Evolutionary conservation across 2,329 filamentous ascomycete genomes (phyloP), one percentile per base, ranked within the genome.

Genomic region (Atkinsonella hypoxylon): DNA sequence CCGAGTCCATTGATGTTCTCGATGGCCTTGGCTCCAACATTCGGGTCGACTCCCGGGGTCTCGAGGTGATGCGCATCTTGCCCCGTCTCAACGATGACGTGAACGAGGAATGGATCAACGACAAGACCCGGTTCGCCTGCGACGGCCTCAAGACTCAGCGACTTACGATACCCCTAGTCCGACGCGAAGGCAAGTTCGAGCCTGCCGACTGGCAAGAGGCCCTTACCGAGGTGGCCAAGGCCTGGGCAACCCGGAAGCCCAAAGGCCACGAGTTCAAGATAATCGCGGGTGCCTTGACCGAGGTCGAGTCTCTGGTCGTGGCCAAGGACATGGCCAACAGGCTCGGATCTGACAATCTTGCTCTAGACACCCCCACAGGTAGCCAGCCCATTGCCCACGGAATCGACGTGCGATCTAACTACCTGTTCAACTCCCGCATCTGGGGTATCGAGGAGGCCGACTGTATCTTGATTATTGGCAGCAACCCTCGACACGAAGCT

Each of bases 21-120:
- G 89, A 98, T 63, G 93, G 82, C 41, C 74, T 98, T 54, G 93
- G 93, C 53, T 96, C 91, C 52, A 95, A 94, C 67, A 94, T 98
- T 61, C 84, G 93, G 43, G 83, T 97, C 43, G 93, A 98, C 70
- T 85, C 89, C 52, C 83, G 93, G 63, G 93, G 93, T 53, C 76
- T 96, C 57, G 90, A 97, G 72, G 91, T 98, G 48, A 95, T 98
- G 90, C 85, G 93, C 61, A 78, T 98, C 54, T 66, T 96, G 15
- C 93, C 93, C 53, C 82, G 93, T 61, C 77, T 98, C 54, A 98
- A 98, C 67, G 93, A 98, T 65, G 90, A 97, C 62, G 82, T 98
- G 61, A 98, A 98, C 69, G 93, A 98, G 74, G 93, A 98, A 70
- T 98, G 93, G 93, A 97, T 98, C 68, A 93, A 97, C 70, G 93